Base-by-base conservation (phyloP, 2,329 filamentous ascomycete genomes). In the Cercospora brassicicola region DNA sequence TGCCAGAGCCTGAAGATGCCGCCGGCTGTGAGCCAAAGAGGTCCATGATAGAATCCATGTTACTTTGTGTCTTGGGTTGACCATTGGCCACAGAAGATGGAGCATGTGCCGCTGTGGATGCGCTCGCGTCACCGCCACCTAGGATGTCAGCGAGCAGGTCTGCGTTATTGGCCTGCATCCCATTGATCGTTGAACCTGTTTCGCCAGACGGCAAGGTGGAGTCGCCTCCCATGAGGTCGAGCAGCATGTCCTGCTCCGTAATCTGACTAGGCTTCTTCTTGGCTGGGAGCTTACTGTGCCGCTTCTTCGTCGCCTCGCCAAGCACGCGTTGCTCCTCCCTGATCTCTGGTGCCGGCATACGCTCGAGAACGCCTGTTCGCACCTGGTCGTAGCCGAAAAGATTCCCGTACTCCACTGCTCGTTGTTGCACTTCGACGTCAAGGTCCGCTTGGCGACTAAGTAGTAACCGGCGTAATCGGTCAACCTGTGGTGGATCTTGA, bases 331-430 rank as follows among this genome's bases (percentile, higher is more conserved):
- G 94, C 79, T 96, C 93, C 78, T 99, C 95, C 73, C 94, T 93
- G 76, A 99, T 98, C 79, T 98, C 94, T 8, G 95, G 95, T 1
- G 95, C 88, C 7, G 95, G 95, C 96, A 99, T 99, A 79, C 95
- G 96, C 81, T 99, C 95, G 10, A 99, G 84, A 2, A 99, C 95
- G 67, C 95, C 95, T 68, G 87, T 88, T 64, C 94, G 89, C 66
- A 99, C 91, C 68, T 93, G 85, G 73, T 99, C 94, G 75, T 93
- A 93, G 0, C 88, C 88, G 76, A 99, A 98, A n/a, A 99, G 85
- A 76, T 98, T 98, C 67, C 90, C 88, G 76, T 98, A 99, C 79
- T 99, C 95, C 20, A 97, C 94, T 4, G 94, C 91, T 78, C 95
- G 89, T 80, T 99, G 95, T 79, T 99, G 96, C 26, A 98, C 91